phyloP scores from a whole-genome alignment of 345 rosid species.

The Barbarea vulgaris region DNA sequence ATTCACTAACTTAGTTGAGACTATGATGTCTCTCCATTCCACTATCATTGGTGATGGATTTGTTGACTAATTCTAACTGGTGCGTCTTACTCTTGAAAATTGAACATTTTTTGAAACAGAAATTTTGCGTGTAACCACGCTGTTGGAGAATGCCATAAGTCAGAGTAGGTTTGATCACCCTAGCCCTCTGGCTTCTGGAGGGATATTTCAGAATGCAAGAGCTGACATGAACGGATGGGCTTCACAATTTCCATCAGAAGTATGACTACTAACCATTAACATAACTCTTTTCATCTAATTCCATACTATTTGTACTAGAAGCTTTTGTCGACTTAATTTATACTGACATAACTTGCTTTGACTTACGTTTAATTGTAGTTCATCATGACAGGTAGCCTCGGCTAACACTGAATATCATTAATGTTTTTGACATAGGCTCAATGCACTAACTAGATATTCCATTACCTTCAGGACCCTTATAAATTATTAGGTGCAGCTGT shows the following conservation, averaged over 20 bases:
- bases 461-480: conserved; percentile 24
- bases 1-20: conserved; percentile 53
- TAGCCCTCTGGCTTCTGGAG: conserved; percentile 94
- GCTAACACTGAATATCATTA: conserved; percentile 40
- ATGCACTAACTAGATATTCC: conserved; percentile 25
- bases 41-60: conserved; percentile 67
- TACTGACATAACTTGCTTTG: conserved; percentile 61
- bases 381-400: conserved; percentile 52
- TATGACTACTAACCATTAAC: conserved; percentile 99
- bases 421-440: conserved; percentile 19
- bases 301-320: conserved; percentile 45
- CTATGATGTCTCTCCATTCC: conserved; percentile 59
- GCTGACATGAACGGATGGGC: conserved; percentile 93
- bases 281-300: conserved; percentile 85
- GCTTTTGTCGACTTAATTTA: conserved; percentile 52
- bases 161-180: conserved; percentile 99
- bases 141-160: conserved; percentile 99
- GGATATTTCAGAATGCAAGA: conserved; percentile 95
- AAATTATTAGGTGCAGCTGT: conserved; percentile 29
- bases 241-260: conserved; percentile 98
- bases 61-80: conserved; percentile 85
- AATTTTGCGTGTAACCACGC: conserved; percentile 98
- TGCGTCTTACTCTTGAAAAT: conserved; percentile 95
- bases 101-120: conserved; percentile 99
- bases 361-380: conserved; percentile 45